Conservation (phyloP, 805 yeast genomes). For the Brettanomyces anomalus region DNA sequence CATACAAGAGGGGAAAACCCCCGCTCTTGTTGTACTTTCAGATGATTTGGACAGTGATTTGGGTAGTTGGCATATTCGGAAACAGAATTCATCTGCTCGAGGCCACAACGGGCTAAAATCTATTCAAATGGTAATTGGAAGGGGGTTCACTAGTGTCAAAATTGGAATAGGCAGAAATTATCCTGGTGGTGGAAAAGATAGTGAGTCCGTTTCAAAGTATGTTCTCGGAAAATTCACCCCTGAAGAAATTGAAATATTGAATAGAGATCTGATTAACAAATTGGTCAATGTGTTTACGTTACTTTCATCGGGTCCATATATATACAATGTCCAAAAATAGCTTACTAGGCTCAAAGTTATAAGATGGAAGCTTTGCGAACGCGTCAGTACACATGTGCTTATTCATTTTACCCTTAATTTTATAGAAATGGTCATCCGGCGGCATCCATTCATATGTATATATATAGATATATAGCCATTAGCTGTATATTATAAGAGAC, state of each 20-base stretch:
- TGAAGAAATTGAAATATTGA: conserved; percentile 35
- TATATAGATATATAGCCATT: too few species aligned
- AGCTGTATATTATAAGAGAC: too few species aligned
- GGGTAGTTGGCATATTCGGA: conserved; percentile 59
- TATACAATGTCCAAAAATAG: background rate
- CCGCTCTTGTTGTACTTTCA: conserved; percentile 52
- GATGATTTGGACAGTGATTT: conserved; percentile 66
- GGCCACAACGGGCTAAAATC: conserved; percentile 83
- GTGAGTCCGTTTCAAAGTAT: conserved; percentile 41
- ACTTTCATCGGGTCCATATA: conserved; percentile 16
- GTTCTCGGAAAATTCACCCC: conserved; percentile 49
- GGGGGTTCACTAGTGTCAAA: conserved; percentile 53
- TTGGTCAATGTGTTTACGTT: conserved; percentile 30
- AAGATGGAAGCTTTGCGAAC: too few species aligned
- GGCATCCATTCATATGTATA: too few species aligned
- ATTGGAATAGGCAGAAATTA: conserved; percentile 73
- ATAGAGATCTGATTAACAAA: conserved; percentile 32
- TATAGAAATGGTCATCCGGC: too few species aligned
- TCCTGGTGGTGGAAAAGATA: conserved; percentile 9
- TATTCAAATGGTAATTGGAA: conserved; percentile 38
- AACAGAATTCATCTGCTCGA: conserved; percentile 51
- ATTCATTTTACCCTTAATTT: too few species aligned
- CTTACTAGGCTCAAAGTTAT: too few species aligned
- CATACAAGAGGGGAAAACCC: conserved; percentile 18
- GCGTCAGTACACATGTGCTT: too few species aligned